phyloP scores from a whole-genome alignment of 73 alveolate genomes.

The Paramecium pentaurelia region DNA sequence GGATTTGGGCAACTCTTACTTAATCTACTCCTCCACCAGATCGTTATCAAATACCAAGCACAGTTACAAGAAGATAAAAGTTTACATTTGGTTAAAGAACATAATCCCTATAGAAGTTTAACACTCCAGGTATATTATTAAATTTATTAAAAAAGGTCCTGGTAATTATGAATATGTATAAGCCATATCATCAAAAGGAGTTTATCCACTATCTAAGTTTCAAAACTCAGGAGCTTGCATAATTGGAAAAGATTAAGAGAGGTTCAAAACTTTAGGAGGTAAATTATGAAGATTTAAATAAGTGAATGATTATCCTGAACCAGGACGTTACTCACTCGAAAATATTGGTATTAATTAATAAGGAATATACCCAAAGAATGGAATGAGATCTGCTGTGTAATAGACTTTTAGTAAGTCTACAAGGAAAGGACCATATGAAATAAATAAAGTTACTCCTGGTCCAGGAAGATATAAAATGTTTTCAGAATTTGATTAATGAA shows the following conservation, averaged over 20 bases:
- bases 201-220: neutral
- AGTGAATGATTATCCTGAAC: slow-evolving; percentile 18
- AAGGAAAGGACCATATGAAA: neutral
- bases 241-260: slow-evolving; percentile 24
- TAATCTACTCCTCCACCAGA: slow-evolving; percentile 17
- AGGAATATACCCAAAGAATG: neutral
- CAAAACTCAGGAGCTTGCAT: slow-evolving; percentile 13
- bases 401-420: neutral
- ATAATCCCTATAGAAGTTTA: neutral
- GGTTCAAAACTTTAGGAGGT: slow-evolving; percentile 17
- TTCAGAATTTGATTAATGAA: slow-evolving; percentile 15
- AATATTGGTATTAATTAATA: neutral
- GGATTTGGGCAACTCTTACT: slow-evolving; percentile 4
- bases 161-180: neutral
- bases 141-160: neutral
- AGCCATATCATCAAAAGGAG: neutral
- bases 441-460: neutral
- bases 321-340: slow-evolving; percentile 9
- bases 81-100: slow-evolving; percentile 12
- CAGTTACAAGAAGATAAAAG: neutral
- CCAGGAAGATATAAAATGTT: slow-evolving; percentile 12
- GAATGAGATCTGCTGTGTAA: slow-evolving; percentile 15
- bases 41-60: slow-evolving; percentile 17
- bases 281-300: neutral
- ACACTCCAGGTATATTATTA: neutral